phyloP scores from a whole-genome alignment of 2,329 filamentous ascomycete species.

The Exophiala dermatitidis region DNA sequence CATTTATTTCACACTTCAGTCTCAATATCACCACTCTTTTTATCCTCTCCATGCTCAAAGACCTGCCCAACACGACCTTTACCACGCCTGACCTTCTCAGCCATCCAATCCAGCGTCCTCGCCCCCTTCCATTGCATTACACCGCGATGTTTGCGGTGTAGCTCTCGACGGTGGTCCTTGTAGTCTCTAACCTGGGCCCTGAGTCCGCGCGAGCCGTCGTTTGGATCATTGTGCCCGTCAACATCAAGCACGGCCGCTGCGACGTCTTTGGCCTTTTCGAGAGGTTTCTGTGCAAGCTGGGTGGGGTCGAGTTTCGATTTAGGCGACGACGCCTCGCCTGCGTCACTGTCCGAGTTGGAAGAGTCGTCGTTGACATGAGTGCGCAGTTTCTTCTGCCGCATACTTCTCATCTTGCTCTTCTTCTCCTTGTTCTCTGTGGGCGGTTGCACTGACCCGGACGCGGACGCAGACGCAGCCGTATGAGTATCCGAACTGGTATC shows the following conservation, averaged over 20 bases:
- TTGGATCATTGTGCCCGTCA: slow-evolving; percentile 24
- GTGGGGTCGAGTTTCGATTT: slow-evolving; percentile 10
- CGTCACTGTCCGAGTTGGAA: slow-evolving; percentile 13
- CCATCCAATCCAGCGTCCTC: slow-evolving; percentile 51
- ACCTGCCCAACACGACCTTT: slow-evolving; percentile 39
- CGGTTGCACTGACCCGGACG: not conserved
- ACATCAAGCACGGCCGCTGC: slow-evolving; percentile 15
- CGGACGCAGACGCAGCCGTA: not conserved
- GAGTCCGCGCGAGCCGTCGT: slow-evolving; percentile 23
- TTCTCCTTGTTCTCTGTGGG: not conserved
- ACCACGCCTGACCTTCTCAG: slow-evolving; percentile 50
- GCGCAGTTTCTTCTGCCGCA: slow-evolving; percentile 14
- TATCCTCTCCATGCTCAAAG: slow-evolving; percentile 51
- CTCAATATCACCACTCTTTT: slow-evolving; percentile 50
- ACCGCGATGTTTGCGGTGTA: slow-evolving; percentile 60
- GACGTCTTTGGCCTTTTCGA: slow-evolving; percentile 9
- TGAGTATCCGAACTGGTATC: slow-evolving; percentile 16
- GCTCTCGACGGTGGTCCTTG: slow-evolving; percentile 59
- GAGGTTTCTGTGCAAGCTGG: slow-evolving; percentile 11
- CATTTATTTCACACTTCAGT: slow-evolving; percentile 52
- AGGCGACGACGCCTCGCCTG: slow-evolving; percentile 1
- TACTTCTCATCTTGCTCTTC: not conserved
- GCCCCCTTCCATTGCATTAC: slow-evolving; percentile 66
- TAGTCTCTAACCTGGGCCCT: slow-evolving; percentile 53
- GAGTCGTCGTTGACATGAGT: slow-evolving; percentile 18